Base-by-base conservation (phyloP, 2,329 filamentous ascomycete species). In the Basipetospora chlamydospora region DNA sequence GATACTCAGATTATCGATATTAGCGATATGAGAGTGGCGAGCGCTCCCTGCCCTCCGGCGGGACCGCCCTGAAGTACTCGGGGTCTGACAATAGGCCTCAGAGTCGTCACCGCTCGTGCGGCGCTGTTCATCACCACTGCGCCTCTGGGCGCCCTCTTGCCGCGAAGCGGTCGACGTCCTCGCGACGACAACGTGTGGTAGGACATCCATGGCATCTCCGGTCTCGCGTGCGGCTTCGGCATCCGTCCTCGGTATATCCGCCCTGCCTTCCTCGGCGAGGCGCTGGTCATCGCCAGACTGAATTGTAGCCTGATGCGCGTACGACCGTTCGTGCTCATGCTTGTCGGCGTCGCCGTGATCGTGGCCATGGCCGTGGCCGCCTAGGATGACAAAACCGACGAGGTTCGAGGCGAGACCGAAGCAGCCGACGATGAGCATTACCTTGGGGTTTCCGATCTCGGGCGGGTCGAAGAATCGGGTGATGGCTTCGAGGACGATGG, bases 401-500 rank as follows among this genome's bases (percentile, higher is more conserved):
- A 96, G 70, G 51, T 98, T 98, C 22, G 87, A 95, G 6, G 77
- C 67, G 11, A 98, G 70, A 35, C 90, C 90, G 40, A 84, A 69
- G 43, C 71, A 86, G 28, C 90, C 90, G 35, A 98, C 90, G 43
- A 90, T 78, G 41, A 94, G 74, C 45, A 98, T 86, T 26, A 98
- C 68, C 48, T 80, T 71, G 2, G 90, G 87, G 49, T 93, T 84
- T 35, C 67, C 67, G 50, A 98, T 87, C 53, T 82, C 76, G 49
- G 88, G 87, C 6, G 87, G 86, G 49, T 96, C 85, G 51, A 96
- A 70, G 47, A 98, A 81, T 51, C 90, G 80, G 49, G 87, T 85
- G 42, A 95, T 72, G 12, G 90, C 90, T 59, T 98, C 90, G 49
- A 98, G 77, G 51, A 96, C 82, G 57, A 98, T 98, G 35, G 88